Percentiles rank a stretch among this genome's conserved stretches.
Conservation (phyloP, 306 rosid species). For the Pueraria montana region DNA sequence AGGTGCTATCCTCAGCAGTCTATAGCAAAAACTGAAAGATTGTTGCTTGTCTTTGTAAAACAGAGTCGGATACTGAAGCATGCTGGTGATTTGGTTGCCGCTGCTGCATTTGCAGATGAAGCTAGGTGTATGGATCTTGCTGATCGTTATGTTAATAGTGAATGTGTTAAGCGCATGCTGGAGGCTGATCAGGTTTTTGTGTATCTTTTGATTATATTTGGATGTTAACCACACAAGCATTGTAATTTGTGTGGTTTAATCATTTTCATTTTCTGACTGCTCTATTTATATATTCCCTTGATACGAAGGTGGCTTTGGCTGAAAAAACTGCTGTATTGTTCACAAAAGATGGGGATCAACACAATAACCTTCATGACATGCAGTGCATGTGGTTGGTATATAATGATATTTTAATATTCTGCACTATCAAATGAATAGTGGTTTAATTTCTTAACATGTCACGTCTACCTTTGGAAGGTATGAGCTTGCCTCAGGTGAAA, state of each 20-base stretch:
- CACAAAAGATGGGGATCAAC: conserved; percentile 99
- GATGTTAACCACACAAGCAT: background rate
- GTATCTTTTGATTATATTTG: conserved; percentile 13
- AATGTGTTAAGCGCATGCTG: conserved; percentile 97
- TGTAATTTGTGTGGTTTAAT: conserved; percentile 18
- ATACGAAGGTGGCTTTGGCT: conserved; percentile 82
- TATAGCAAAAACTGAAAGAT: conserved; percentile 34
- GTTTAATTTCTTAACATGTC: conserved; percentile 41
- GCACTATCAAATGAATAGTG: conserved; percentile 21
- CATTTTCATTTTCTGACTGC: conserved; percentile 42
- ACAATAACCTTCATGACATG: conserved; percentile 99
- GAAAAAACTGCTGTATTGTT: conserved; percentile 98
- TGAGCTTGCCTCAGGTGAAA: conserved; percentile 97
- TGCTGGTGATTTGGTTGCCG: conserved; percentile 94
- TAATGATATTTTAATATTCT: conserved; percentile 37
- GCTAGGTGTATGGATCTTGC: conserved; percentile 99
- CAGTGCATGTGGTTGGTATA: conserved; percentile 98
- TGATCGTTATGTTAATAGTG: conserved; percentile 94
- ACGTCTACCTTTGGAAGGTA: conserved; percentile 68
- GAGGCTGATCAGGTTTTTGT: conserved; percentile 93
- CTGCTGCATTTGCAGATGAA: conserved; percentile 95
- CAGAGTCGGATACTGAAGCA: conserved; percentile 99
- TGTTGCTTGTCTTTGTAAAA: conserved; percentile 47
- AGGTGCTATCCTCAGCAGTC: conserved; percentile 13
- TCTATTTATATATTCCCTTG: conserved; percentile 8